These are phyloP conservation scores for Hyphodiscus sp. DNA, from an alignment of 2,329 filamentous ascomycete genomes.

Conservation along the genomic window DNA sequence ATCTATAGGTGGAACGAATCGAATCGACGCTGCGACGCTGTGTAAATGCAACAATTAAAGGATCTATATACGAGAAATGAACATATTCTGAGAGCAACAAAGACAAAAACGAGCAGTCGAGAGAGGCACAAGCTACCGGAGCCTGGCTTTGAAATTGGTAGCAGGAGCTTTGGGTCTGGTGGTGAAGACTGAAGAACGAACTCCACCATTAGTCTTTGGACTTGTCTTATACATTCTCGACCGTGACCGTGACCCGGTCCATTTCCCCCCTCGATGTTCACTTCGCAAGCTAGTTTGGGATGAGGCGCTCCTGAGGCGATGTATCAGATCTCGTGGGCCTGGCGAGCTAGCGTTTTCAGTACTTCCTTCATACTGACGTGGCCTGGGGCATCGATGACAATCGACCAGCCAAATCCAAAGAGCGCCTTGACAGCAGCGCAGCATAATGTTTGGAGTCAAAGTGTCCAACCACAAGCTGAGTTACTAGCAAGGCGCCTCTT, in stretches of 20 bases:
- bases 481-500: not conserved
- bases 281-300: slow-evolving; percentile 17
- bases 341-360: slow-evolving; percentile 27
- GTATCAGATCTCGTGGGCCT: slow-evolving; percentile 25
- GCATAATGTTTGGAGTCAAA: slow-evolving; percentile 21
- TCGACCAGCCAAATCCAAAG: slow-evolving; percentile 5
- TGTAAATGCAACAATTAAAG: slow-evolving; percentile 15
- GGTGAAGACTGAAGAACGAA: slow-evolving; percentile 24
- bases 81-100: slow-evolving; percentile 19
- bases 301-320: slow-evolving; percentile 12
- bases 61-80: slow-evolving; percentile 14
- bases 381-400: slow-evolving; percentile 8
- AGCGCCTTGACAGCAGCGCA: slow-evolving; percentile 8
- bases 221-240: slow-evolving; percentile 18
- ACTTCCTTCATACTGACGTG: too few species aligned
- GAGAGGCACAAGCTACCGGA: slow-evolving; percentile 38
- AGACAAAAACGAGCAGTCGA: slow-evolving; percentile 15
- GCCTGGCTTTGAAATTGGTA: slow-evolving; percentile 34
- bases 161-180: slow-evolving; percentile 24
- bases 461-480: not conserved
- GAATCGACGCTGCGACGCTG: slow-evolving; percentile 14
- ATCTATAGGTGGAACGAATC: slow-evolving; percentile 8
- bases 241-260: not conserved
- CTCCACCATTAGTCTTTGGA: not conserved
- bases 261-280: slow-evolving; percentile 8